These are phyloP conservation scores for Fonsecaea pedrosoi DNA, from an alignment of 2,329 filamentous ascomycete genomes.

Conservation along the genomic window DNA sequence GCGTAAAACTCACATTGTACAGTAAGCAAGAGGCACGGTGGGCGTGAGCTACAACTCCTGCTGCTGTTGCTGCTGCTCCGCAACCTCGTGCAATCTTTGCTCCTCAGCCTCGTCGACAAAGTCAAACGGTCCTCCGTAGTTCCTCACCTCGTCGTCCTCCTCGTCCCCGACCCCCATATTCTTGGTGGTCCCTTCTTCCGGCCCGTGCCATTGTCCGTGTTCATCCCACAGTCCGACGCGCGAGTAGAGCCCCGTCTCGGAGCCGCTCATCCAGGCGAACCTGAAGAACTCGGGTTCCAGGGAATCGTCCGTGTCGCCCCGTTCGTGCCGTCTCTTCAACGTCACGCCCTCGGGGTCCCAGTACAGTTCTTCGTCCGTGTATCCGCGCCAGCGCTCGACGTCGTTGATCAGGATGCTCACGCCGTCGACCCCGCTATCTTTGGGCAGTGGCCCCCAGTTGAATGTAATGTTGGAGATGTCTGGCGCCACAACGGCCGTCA, in stretches of 20 bases:
- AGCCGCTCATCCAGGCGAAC: conserved; percentile 52
- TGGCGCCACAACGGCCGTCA: conserved; percentile 51
- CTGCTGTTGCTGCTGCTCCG: background rate
- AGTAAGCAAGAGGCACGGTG: too few relatives aligned
- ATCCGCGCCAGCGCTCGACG: conserved; percentile 66
- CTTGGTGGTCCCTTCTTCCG: conserved; percentile 4
- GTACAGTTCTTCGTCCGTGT: conserved; percentile 57
- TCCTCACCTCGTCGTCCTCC: conserved; percentile 7
- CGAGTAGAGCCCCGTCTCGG: conserved; percentile 36
- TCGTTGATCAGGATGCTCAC: conserved; percentile 68
- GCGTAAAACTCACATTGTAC: too few relatives aligned
- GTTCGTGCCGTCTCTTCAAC: conserved; percentile 25
- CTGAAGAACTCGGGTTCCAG: conserved; percentile 53
- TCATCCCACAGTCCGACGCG: conserved; percentile 38
- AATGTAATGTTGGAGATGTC: conserved; percentile 53
- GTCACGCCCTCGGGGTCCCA: conserved; percentile 45
- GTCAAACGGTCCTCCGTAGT: conserved; percentile 9
- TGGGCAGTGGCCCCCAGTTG: conserved; percentile 48
- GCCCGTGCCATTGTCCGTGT: conserved; percentile 35
- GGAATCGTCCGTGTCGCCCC: conserved; percentile 23
- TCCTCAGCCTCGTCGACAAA: background rate
- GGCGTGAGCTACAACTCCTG: background rate
- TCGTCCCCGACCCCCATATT: background rate
- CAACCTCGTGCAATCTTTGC: background rate
- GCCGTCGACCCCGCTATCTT: conserved; percentile 56